Conservation (phyloP, 164 flowering plant species). For the Vitis vinifera region ASM3070453v1 NC_081814.1:3302001-3302500, state of each 20-base stretch:
- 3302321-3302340: neutral
- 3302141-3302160: neutral
- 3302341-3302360: conserved; percentile 5
- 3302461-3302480: too few species aligned
- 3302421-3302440: neutral
- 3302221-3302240: conserved; percentile 78
- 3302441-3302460: neutral
- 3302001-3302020: too few species aligned
- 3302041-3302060: too few species aligned
- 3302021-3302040: neutral
- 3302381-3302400: neutral
- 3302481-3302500: neutral
- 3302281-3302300: neutral
- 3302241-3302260: conserved; percentile 46
- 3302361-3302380: neutral
- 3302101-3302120: neutral
- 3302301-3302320: neutral
- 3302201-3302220: conserved; percentile 7
- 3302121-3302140: neutral
- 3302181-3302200: neutral
- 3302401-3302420: conserved; percentile 4
- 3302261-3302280: conserved; percentile 20
- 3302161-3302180: neutral
- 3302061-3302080: too few species aligned
- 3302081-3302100: neutral